Conservation (phyloP, 768 basidiomycete species). For the Paxillus involutus region DNA sequence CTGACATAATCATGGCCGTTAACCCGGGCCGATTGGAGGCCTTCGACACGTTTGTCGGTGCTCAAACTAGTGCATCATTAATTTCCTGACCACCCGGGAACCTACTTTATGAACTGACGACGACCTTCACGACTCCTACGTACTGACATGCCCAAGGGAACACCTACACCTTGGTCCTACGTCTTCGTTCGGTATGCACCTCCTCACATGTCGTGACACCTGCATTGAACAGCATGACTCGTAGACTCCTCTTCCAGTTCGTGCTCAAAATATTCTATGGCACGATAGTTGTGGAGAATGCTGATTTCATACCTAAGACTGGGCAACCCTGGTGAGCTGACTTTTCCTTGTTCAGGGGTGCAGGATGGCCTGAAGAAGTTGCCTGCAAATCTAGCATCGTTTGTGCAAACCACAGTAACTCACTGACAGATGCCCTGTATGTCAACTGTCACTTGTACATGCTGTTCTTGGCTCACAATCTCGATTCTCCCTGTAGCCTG, state of each 20-base stretch:
- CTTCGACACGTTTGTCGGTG: neutral
- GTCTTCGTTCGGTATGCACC: slow-evolving; percentile 58
- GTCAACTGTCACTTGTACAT: slow-evolving; percentile 20
- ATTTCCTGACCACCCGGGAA: neutral
- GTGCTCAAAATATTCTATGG: slow-evolving; percentile 92
- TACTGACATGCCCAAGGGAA: slow-evolving; percentile 35
- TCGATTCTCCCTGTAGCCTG: slow-evolving; percentile 41
- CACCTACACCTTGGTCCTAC: slow-evolving; percentile 63
- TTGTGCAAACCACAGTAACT: slow-evolving; percentile 85
- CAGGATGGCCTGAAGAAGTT: neutral
- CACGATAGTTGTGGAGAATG: slow-evolving; percentile 81
- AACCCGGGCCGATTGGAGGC: neutral
- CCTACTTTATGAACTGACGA: slow-evolving; percentile 2
- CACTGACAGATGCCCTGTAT: slow-evolving; percentile 83
- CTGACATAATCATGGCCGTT: slow-evolving; percentile 28
- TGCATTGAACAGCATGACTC: neutral
- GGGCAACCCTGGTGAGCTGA: slow-evolving; percentile 69
- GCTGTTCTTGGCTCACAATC: neutral
- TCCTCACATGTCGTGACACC: neutral
- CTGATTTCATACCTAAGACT: slow-evolving; percentile 63
- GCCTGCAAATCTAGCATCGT: slow-evolving; percentile 57
- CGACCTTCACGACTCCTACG: slow-evolving; percentile 1
- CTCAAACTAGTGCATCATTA: neutral
- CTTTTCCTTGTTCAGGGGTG: neutral
- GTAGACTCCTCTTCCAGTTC: slow-evolving; percentile 70